A percentile compares a stretch with the other conserved stretches of the same genome.
Conservation (phyloP, 768 basidiomycete genomes). For the Boletales sp. region DNA sequence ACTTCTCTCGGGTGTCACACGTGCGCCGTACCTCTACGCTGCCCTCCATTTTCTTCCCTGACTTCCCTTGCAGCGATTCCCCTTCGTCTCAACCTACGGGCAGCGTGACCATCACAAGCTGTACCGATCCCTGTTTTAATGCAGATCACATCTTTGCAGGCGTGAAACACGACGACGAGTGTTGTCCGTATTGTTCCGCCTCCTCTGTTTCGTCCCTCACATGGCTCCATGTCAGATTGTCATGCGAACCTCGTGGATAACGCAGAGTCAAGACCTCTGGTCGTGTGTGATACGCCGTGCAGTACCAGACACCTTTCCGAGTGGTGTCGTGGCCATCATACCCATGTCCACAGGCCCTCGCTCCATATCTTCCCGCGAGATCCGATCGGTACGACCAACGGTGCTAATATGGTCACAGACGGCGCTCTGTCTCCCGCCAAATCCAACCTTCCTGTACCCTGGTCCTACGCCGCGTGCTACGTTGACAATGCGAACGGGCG, state of each 20-base stretch:
- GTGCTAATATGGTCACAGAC: too few relatives aligned
- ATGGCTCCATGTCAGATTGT: slow-evolving; percentile 37
- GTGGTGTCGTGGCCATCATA: slow-evolving; percentile 60
- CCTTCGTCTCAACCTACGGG: slow-evolving; percentile 9
- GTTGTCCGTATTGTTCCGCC: slow-evolving; percentile 36
- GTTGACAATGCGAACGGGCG: too few relatives aligned
- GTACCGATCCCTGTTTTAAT: slow-evolving; percentile 44
- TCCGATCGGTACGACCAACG: too few relatives aligned
- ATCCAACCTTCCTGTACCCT: too few relatives aligned
- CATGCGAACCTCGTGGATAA: slow-evolving; percentile 13
- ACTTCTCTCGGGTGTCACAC: slow-evolving; percentile 72
- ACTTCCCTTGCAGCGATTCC: slow-evolving; percentile 28
- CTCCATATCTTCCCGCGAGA: too few relatives aligned
- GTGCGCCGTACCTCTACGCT: slow-evolving; percentile 31
- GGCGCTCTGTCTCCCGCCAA: too few relatives aligned
- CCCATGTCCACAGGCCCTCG: too few relatives aligned
- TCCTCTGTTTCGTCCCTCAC: slow-evolving; percentile 33
- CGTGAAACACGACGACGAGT: slow-evolving; percentile 44
- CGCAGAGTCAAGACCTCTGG: slow-evolving; percentile 35
- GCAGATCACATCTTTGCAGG: slow-evolving; percentile 42
- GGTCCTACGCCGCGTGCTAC: too few relatives aligned
- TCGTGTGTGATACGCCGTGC: slow-evolving; percentile 48
- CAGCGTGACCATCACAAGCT: slow-evolving; percentile 45
- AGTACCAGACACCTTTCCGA: slow-evolving; percentile 37
- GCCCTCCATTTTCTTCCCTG: slow-evolving; percentile 9